A percentile compares a stretch with the other conserved stretches of the same genome.
Conservation (phyloP, 2,329 filamentous ascomycete species). For the Aspergillus niger region DNA sequence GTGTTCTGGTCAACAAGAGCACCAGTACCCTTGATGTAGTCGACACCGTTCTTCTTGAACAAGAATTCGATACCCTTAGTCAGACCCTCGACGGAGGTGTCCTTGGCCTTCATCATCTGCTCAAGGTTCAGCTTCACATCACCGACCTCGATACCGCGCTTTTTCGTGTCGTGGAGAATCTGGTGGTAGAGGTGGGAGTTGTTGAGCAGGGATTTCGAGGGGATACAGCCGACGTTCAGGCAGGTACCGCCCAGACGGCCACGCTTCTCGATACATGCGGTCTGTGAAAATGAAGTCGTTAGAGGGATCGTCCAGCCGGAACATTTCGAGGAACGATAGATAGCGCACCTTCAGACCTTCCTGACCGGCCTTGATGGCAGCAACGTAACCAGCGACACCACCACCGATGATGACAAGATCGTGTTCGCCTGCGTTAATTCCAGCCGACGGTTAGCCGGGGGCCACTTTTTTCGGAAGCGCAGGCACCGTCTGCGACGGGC, state of each 20-base stretch:
- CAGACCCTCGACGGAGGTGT: conserved; percentile 80
- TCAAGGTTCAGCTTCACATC: conserved; percentile 94
- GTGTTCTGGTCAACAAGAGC: conserved; percentile 87
- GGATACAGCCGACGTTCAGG: conserved; percentile 98
- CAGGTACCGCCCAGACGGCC: conserved; percentile 93
- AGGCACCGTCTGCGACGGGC: conserved; percentile 12
- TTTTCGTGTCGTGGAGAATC: conserved; percentile 94
- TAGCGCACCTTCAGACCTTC: conserved; percentile 83
- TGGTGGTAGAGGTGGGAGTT: conserved; percentile 99
- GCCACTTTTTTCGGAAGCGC: conserved; percentile 20
- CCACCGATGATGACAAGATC: conserved; percentile 97
- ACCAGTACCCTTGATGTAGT: conserved; percentile 93
- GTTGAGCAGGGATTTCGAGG: conserved; percentile 98
- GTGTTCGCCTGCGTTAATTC: conserved; percentile 70
- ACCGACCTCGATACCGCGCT: conserved; percentile 94
- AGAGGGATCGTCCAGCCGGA: conserved; percentile 15
- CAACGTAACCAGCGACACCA: conserved; percentile 97
- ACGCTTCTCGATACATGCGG: conserved; percentile 97
- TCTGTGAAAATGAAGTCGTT: conserved; percentile 54
- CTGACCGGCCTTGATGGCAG: conserved; percentile 98
- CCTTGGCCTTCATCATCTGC: conserved; percentile 99
- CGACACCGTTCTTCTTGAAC: conserved; percentile 98
- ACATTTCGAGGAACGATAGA: background rate
- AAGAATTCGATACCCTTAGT: conserved; percentile 98
- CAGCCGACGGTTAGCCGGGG: conserved; percentile 20